These are phyloP conservation scores for Hondaea fermentalgiana DNA, from an alignment of 108 stramenopile species.

Conservation along the genomic window DNA sequence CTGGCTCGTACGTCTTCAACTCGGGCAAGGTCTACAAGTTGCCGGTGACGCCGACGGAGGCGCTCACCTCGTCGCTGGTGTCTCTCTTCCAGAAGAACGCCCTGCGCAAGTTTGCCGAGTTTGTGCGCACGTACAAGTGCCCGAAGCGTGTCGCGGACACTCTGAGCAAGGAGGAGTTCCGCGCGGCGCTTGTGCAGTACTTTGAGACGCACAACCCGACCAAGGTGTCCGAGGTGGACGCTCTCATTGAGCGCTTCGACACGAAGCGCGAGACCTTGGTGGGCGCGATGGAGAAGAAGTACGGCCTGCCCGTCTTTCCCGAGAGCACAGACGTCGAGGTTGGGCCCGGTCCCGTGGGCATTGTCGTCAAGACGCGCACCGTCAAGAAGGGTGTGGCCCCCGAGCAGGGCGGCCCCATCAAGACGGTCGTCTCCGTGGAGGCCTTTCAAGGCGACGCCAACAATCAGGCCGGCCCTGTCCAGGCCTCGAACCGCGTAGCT, in stretches of 20 bases:
- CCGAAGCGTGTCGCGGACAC: background rate
- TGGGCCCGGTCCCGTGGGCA: background rate
- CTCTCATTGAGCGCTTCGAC: background rate
- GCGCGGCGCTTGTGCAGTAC: background rate
- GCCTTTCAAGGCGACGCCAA: background rate
- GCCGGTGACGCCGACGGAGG: conserved; percentile 83
- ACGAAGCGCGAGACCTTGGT: background rate
- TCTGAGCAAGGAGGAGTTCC: background rate
- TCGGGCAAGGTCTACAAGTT: conserved; percentile 63
- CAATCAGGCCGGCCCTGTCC: background rate
- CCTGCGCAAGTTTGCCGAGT: conserved; percentile 92
- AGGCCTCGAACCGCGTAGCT: background rate
- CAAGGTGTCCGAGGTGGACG: conserved; percentile 5
- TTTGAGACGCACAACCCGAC: background rate
- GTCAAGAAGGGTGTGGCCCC: conserved; percentile 8
- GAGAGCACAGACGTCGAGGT: conserved; percentile 6
- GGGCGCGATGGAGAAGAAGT: background rate
- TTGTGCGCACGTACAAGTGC: conserved; percentile 70
- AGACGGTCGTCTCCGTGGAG: background rate
- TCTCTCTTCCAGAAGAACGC: conserved; percentile 93
- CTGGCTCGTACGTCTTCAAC: conserved; percentile 92
- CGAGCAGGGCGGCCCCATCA: background rate
- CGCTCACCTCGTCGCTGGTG: conserved; percentile 79
- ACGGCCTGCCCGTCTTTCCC: background rate
- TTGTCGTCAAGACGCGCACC: background rate